A percentile compares a stretch with the other conserved stretches of the same genome.
Evolutionary conservation across 257 asterid genomes (phyloP).

Genomic region (Capsicum rhomboideum): DNA sequence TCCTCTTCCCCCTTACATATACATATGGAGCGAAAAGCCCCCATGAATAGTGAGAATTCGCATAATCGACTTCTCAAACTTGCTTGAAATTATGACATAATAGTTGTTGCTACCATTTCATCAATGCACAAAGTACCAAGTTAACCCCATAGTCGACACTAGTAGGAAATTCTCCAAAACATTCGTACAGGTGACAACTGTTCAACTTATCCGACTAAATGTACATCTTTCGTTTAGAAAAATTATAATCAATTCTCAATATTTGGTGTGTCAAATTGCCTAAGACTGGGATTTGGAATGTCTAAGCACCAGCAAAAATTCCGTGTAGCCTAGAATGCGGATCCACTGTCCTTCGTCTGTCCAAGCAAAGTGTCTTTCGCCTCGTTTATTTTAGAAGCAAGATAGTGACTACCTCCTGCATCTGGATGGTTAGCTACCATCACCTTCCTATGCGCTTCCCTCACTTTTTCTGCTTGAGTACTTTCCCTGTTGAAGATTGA

Average conservation of each 20-base stretch:
- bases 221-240: background rate
- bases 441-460: conserved; percentile 89
- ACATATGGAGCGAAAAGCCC: background rate
- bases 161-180: background rate
- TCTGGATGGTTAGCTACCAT: conserved; percentile 97
- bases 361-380: conserved; percentile 78
- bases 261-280: background rate
- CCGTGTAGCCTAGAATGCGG: conserved; percentile 43
- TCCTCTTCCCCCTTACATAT: background rate
- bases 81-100: background rate
- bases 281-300: background rate
- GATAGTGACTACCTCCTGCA: conserved; percentile 94
- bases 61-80: background rate
- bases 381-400: conserved; percentile 83
- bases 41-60: background rate
- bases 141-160: background rate
- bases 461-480: conserved; percentile 56
- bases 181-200: background rate
- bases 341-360: conserved; percentile 50
- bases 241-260: background rate
- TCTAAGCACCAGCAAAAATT: conserved; percentile 10
- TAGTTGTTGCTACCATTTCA: background rate
- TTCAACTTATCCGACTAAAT: background rate
- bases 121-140: background rate
- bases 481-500: conserved; percentile 42